Conservation (phyloP, 1,284 basidiomycete genomes). For the Puccinia horiana region DNA sequence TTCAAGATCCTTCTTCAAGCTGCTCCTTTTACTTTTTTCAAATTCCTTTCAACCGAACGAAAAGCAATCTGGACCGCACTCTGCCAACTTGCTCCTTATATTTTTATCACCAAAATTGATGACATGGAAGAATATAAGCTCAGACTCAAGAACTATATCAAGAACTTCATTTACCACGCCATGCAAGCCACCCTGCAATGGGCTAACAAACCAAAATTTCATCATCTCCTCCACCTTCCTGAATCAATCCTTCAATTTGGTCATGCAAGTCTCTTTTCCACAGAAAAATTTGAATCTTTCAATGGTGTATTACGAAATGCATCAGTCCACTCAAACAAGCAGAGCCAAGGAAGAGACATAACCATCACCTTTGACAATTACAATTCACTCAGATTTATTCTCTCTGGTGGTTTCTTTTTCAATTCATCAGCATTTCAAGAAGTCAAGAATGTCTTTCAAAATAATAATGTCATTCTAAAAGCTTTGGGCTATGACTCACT, state of each 20-base stretch:
- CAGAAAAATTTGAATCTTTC: constrained; percentile 25
- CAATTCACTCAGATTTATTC: background rate
- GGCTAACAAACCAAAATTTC: constrained; percentile 62
- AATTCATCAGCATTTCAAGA: no score
- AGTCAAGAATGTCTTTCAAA: no score
- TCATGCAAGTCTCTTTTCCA: constrained; percentile 14
- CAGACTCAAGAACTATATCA: constrained; percentile 53
- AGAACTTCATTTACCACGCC: constrained; percentile 56
- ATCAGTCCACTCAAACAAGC: constrained; percentile 14
- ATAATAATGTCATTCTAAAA: background rate
- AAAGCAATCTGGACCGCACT: no score
- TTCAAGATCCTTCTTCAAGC: no score
- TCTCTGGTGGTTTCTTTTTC: no score
- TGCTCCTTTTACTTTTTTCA: no score
- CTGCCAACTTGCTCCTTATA: no score
- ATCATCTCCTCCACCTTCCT: constrained; percentile 53
- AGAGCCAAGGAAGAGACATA: background rate
- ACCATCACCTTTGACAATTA: background rate
- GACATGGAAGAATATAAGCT: background rate
- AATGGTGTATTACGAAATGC: background rate
- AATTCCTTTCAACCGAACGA: no score
- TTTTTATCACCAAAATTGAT: constrained; percentile 54
- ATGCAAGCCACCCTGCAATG: constrained; percentile 56
- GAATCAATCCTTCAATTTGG: constrained; percentile 50
- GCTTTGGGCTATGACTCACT: background rate